A percentile compares a stretch with the other conserved stretches of the same genome.
phyloP scores from a whole-genome alignment of 2,329 filamentous ascomycete species.

The Lithohypha guttulata region DNA sequence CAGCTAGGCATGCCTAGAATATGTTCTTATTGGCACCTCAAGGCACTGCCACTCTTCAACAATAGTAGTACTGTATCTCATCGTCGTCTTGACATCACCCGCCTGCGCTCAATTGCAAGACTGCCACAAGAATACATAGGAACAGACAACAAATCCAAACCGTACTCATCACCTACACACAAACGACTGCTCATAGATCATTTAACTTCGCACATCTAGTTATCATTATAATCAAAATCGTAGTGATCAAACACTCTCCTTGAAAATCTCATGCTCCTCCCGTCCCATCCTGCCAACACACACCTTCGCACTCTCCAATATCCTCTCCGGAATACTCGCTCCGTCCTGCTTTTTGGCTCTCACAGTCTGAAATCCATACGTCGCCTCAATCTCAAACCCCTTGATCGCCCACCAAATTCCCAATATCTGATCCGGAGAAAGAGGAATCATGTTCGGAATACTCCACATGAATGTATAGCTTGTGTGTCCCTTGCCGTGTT shows the following conservation, averaged over 20 bases:
- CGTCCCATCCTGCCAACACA: slow-evolving; percentile 43
- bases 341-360: slow-evolving; percentile 8
- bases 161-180: too few species aligned
- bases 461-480: slow-evolving; percentile 17
- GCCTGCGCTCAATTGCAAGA: neutral
- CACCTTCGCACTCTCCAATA: slow-evolving; percentile 11
- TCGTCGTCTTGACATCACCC: neutral
- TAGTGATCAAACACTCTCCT: slow-evolving; percentile 7
- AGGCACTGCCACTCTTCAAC: neutral
- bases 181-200: too few species aligned
- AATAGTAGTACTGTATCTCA: neutral
- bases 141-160: neutral
- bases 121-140: neutral
- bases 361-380: slow-evolving; percentile 25
- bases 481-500: slow-evolving; percentile 25
- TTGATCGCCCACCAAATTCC: slow-evolving; percentile 61
- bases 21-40: too few species aligned
- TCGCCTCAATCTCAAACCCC: slow-evolving; percentile 58
- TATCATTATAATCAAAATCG: neutral
- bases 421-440: slow-evolving; percentile 51
- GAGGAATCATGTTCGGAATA: slow-evolving; percentile 45
- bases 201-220: too few species aligned
- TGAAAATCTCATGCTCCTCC: slow-evolving; percentile 25
- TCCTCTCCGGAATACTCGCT: slow-evolving; percentile 9
- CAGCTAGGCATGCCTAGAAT: too few species aligned